phyloP scores from a whole-genome alignment of 2,329 filamentous ascomycete genomes.

The Aspergillus cejpii region DNA sequence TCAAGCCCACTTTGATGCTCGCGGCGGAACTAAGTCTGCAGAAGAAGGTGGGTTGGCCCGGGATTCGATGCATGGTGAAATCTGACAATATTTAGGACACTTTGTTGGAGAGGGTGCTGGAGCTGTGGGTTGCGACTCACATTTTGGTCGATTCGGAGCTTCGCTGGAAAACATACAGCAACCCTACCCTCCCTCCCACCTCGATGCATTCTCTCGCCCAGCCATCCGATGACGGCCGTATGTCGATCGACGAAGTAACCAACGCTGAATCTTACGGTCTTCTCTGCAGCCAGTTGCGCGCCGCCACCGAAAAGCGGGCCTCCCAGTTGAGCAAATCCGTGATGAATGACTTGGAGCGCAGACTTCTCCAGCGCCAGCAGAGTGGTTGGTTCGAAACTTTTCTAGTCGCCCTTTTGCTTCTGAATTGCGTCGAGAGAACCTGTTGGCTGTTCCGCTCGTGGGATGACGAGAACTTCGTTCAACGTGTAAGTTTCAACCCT shows the following conservation, averaged over 20 bases:
- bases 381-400: conserved; percentile 54
- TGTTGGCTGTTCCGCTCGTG: conserved; percentile 52
- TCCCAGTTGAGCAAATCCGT: conserved; percentile 48
- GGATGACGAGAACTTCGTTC: conserved; percentile 39
- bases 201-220: conserved; percentile 34
- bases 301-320: conserved; percentile 51
- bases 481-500: conserved; percentile 25
- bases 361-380: conserved; percentile 53
- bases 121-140: conserved; percentile 52
- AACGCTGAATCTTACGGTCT: conserved; percentile 44
- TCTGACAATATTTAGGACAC: conserved; percentile 31
- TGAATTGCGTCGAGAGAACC: conserved; percentile 55
- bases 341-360: conserved; percentile 55
- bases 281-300: conserved; percentile 50
- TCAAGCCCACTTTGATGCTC: conserved; percentile 45
- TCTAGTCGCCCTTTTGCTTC: conserved; percentile 52
- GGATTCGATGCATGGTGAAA: conserved; percentile 9
- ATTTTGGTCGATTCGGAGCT: conserved; percentile 48
- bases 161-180: conserved; percentile 46
- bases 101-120: conserved; percentile 47
- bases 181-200: conserved; percentile 37
- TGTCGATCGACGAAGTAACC: conserved; percentile 35
- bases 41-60: conserved; percentile 30
- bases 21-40: conserved; percentile 34
- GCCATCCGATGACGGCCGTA: conserved; percentile 35